Evolutionary conservation across 1,284 basidiomycete genomes (phyloP).

Genomic region (Papiliotrema flavescens): DNA sequence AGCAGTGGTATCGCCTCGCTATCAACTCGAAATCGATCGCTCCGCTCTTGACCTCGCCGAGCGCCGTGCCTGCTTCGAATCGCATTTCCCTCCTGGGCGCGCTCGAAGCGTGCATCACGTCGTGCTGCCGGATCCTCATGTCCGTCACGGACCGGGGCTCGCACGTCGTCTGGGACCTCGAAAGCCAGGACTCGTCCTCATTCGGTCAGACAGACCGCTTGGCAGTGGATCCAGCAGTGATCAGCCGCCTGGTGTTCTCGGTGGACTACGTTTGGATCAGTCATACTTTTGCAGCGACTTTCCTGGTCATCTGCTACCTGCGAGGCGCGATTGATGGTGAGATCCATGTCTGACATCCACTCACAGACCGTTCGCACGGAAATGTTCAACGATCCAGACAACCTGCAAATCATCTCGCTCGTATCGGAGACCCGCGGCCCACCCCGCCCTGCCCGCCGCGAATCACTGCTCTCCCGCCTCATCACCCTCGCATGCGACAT

Average conservation of each 20-base stretch:
- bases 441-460: background rate
- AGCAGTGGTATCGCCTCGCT: constrained; percentile 3
- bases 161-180: background rate
- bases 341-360: too few species aligned
- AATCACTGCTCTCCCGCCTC: background rate
- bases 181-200: background rate
- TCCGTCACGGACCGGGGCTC: background rate
- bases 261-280: constrained; percentile 8
- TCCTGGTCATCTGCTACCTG: constrained; percentile 4
- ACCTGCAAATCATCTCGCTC: background rate
- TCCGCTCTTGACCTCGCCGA: background rate
- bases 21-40: constrained; percentile 1
- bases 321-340: constrained; percentile 3
- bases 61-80: background rate
- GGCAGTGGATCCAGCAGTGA: background rate
- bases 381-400: background rate
- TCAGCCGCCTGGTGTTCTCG: background rate
- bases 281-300: constrained; percentile 2
- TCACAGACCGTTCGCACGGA: background rate
- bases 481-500: background rate
- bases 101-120: constrained; percentile 1
- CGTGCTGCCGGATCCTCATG: constrained; percentile 4
- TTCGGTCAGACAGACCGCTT: background rate
- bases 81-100: background rate
- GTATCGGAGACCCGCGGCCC: background rate